These are phyloP conservation scores for Exophiala xenobiotica DNA, from an alignment of 2,329 filamentous ascomycete species.

Conservation along the genomic window DNA sequence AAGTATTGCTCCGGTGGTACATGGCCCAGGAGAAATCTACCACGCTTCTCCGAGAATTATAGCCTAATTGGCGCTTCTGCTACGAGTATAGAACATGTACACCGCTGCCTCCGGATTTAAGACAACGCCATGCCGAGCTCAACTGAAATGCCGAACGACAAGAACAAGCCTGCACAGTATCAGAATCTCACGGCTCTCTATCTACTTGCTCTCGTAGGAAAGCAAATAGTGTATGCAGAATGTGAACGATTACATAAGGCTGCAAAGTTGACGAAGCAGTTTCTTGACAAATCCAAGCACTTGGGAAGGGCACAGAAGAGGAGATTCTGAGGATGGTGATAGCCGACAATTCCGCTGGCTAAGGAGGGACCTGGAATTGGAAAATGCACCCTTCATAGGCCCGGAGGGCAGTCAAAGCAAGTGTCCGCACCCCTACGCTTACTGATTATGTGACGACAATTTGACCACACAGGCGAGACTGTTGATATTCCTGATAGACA, in stretches of 20 bases:
- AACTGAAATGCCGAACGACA: neutral
- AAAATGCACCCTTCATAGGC: neutral
- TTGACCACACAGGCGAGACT: neutral
- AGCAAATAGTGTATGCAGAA: constrained; percentile 8
- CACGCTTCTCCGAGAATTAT: neutral
- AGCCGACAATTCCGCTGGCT: constrained; percentile 22
- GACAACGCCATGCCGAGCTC: neutral
- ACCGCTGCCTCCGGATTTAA: neutral
- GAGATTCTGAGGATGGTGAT: neutral
- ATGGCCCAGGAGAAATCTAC: no score
- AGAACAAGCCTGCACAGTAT: neutral
- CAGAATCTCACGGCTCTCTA: neutral
- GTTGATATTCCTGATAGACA: neutral
- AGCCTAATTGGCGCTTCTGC: neutral
- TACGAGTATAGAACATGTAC: neutral
- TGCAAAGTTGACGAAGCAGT: constrained; percentile 22
- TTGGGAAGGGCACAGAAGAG: neutral
- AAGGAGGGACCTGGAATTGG: neutral
- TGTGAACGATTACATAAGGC: constrained; percentile 21
- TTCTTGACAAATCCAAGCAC: constrained; percentile 1
- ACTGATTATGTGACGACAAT: constrained; percentile 10
- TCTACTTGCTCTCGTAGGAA: neutral
- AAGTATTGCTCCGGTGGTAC: no score
- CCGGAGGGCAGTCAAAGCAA: neutral
- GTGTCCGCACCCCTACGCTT: constrained; percentile 1